Evolutionary conservation across 1,139 yeast genomes (phyloP).

Genomic region (Yarrowia galli): DNA sequence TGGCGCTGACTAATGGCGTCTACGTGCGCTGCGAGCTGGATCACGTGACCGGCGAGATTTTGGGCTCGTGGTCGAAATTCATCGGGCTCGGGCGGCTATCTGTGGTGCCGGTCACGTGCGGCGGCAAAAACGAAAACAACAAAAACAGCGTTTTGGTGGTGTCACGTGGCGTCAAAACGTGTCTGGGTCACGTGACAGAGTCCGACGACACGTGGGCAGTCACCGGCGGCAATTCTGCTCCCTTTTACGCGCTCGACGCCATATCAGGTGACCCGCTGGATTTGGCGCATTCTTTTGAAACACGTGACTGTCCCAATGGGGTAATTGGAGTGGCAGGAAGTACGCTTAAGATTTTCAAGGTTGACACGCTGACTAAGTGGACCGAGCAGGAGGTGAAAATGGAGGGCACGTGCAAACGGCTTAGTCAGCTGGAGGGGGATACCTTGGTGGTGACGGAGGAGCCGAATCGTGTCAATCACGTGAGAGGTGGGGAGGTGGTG

Average conservation of each 20-base stretch:
- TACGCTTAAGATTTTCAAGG: conserved; percentile 64
- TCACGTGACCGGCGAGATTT: conserved; percentile 64
- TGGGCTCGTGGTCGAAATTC: conserved; percentile 74
- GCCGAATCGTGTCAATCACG: background rate
- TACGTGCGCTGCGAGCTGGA: conserved; percentile 71
- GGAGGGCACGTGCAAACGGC: background rate
- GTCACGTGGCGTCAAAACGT: conserved; percentile 11
- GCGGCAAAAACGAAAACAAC: background rate
- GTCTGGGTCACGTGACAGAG: conserved; percentile 6
- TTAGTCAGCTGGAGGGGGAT: background rate
- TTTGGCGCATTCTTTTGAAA: conserved; percentile 60
- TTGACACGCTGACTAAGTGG: conserved; percentile 53
- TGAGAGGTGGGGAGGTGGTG: conserved; percentile 42
- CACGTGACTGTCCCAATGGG: conserved; percentile 66
- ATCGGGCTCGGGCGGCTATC: conserved; percentile 63
- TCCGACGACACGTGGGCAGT: background rate
- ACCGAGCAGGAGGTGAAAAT: background rate
- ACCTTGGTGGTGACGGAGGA: background rate
- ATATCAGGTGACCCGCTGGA: conserved; percentile 21
- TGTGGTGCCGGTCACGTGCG: conserved; percentile 7
- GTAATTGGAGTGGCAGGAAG: conserved; percentile 67
- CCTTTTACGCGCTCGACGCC: conserved; percentile 11
- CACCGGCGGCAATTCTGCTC: conserved; percentile 28
- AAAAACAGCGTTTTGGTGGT: conserved; percentile 3
- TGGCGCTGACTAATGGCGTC: conserved; percentile 85